Conservation (phyloP, 257 asterid genomes). For the Fraxinus anomala region DNA sequence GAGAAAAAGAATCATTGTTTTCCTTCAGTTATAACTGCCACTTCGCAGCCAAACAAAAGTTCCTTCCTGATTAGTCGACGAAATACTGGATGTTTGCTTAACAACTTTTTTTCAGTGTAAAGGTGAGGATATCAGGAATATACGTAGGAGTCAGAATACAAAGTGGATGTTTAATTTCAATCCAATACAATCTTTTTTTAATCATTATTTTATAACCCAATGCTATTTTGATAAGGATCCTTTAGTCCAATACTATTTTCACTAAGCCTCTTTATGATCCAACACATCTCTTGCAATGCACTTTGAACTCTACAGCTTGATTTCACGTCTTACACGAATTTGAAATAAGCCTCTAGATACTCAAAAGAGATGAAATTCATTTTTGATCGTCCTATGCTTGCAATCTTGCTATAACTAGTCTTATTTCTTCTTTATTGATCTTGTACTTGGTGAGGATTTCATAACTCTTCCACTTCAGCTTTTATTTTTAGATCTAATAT, state of each 20-base stretch:
- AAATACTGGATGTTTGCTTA: neutral
- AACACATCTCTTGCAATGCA: neutral
- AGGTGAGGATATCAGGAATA: neutral
- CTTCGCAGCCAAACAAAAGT: neutral
- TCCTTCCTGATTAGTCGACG: neutral
- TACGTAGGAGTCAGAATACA: neutral
- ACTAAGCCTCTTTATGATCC: neutral
- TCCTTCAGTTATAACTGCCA: neutral
- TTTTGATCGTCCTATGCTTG: neutral
- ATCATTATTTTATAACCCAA: neutral
- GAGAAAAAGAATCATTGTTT: neutral
- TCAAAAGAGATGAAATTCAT: neutral
- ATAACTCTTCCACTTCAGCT: neutral
- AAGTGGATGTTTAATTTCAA: neutral
- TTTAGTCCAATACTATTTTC: neutral
- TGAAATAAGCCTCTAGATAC: neutral
- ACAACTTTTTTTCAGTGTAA: neutral
- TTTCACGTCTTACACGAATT: neutral
- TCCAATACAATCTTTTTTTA: neutral
- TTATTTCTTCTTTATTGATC: neutral
- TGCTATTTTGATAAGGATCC: neutral
- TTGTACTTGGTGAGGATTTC: neutral
- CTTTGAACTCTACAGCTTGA: neutral
- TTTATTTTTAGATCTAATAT: neutral
- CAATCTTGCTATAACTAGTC: neutral